Evolutionary conservation across 176 grass and related monocot species (phyloP), one percentile per base, ranked within the genome.

Genomic region (Ampelocalamus luodianensis): DNA sequence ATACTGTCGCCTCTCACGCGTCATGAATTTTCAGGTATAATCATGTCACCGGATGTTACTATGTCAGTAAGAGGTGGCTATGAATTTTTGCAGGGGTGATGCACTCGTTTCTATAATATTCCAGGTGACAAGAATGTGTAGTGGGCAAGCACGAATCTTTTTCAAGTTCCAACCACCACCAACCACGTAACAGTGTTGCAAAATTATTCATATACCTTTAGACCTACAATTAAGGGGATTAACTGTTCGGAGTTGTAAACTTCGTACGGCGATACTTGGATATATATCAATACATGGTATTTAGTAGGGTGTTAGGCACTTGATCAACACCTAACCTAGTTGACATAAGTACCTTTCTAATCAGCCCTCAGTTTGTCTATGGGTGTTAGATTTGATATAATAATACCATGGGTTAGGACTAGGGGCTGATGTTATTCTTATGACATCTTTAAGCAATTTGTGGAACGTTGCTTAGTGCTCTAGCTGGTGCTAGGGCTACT

Each of bases 231-330:
- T 87, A 60, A 80, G 80, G 40, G 1, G 42, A 83, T 83, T 79
- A 71, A 79, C 32, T 42, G 67, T 74, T 79, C 59, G 0, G 61
- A 32, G 10, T 63, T 84, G 76, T 43, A 87, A 69, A 83, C 51
- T 56, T 17, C 24, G 34, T 70, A 54, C 34, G 51, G 75, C 26
- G 2, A 76, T 55, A 38, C 77, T 85, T 76, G 68, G 32, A 76
- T 77, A 85, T 49, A 59, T 64, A 64, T 74, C 42, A 65, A 39
- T 51, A 48, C 18, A 43, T 83, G 70, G 56, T 59, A 73, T 68
- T 79, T 49, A 89, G 50, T 80, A 84, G 85, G 44, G 62, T 71
- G 53, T 76, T 91, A 91, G 85, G 69, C 85, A 84, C 75, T 90
- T 79, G 63, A 80, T 91, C 17, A 23, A 51, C 24, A 76, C 85